These are phyloP conservation scores for Candida chilensis DNA, from an alignment of 805 yeast genomes.

Conservation along the genomic window DNA sequence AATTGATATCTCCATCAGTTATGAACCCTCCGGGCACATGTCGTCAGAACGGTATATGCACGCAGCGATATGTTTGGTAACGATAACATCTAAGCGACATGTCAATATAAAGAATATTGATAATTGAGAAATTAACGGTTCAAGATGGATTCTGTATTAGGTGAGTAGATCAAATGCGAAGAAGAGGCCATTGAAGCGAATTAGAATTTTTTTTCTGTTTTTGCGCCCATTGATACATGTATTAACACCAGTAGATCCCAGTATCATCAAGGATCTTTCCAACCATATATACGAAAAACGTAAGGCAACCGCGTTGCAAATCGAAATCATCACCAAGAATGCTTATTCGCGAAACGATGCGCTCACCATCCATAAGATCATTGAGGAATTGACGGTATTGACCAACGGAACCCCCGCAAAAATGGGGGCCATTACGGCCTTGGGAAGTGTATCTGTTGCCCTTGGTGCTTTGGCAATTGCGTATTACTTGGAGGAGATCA, in stretches of 20 bases:
- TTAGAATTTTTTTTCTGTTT: too few relatives aligned
- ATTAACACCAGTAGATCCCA: slow-evolving; percentile 14
- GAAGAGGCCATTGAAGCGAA: too few relatives aligned
- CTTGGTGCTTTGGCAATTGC: slow-evolving; percentile 82
- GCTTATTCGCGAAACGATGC: slow-evolving; percentile 53
- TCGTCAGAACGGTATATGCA: too few relatives aligned
- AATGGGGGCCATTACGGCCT: slow-evolving; percentile 92
- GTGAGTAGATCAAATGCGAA: too few relatives aligned
- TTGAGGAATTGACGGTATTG: slow-evolving; percentile 74
- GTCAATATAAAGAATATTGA: too few relatives aligned
- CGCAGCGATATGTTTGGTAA: too few relatives aligned
- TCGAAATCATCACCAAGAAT: slow-evolving; percentile 71
- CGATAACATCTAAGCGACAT: too few relatives aligned
- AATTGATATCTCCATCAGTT: too few relatives aligned
- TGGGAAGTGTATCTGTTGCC: slow-evolving; percentile 94
- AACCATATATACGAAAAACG: slow-evolving; percentile 36
- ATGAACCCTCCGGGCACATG: too few relatives aligned
- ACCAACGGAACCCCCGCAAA: slow-evolving; percentile 73
- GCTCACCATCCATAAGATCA: slow-evolving; percentile 50
- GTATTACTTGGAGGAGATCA: slow-evolving; percentile 69
- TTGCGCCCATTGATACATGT: neutral
- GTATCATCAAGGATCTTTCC: slow-evolving; percentile 30
- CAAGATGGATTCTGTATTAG: too few relatives aligned
- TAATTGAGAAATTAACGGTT: too few relatives aligned
- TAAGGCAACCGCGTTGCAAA: slow-evolving; percentile 44